These are phyloP conservation scores for Ascochyta clinopodiicola DNA, from an alignment of 2,329 filamentous ascomycete genomes.

Conservation along the genomic window DNA sequence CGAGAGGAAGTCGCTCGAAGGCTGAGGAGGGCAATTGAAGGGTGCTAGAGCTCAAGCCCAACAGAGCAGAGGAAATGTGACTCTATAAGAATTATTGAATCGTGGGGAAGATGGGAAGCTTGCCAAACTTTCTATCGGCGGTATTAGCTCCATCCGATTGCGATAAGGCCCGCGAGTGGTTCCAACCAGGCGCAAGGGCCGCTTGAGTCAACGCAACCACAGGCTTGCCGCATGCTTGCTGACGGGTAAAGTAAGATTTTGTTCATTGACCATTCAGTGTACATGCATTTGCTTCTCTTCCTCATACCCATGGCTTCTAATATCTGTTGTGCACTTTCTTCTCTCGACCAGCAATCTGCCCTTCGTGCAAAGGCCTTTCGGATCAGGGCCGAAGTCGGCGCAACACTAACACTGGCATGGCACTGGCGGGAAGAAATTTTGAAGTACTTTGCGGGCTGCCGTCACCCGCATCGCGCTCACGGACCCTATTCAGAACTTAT, in stretches of 20 bases:
- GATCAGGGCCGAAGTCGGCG: conserved; percentile 28
- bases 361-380: conserved; percentile 8
- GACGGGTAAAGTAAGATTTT: background rate
- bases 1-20: conserved; percentile 26
- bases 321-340: background rate
- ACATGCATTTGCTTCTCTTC: background rate
- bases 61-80: conserved; percentile 35
- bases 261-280: background rate
- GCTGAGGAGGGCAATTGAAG: conserved; percentile 37
- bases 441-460: conserved; percentile 19
- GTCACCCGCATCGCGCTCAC: conserved; percentile 14
- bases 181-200: conserved; percentile 10
- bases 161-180: conserved; percentile 20
- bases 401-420: conserved; percentile 25
- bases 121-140: conserved; percentile 41
- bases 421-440: conserved; percentile 34
- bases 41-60: conserved; percentile 39
- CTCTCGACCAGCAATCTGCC: background rate
- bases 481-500: conserved; percentile 10
- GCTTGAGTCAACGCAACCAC: conserved; percentile 16
- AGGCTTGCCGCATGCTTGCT: background rate
- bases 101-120: conserved; percentile 43
- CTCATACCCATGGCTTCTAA: background rate
- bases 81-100: conserved; percentile 38
- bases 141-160: conserved; percentile 40